Percentiles rank a stretch among this genome's conserved stretches.
These are phyloP conservation scores for Filobasidium uniguttulatum DNA, from an alignment of 1,284 basidiomycete species.

Conservation along the genomic window DNA sequence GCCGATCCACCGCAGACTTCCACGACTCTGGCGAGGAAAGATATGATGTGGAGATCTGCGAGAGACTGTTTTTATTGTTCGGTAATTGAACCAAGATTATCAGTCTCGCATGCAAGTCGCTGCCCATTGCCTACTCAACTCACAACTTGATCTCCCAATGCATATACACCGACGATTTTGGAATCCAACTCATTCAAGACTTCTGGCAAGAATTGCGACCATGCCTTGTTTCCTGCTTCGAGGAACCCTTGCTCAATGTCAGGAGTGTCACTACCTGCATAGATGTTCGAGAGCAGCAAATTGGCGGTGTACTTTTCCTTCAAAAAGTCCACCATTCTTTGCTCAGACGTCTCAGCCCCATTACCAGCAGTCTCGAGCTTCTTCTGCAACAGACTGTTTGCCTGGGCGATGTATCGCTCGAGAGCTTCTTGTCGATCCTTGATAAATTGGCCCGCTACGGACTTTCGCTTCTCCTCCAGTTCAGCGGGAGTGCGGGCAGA, in stretches of 20 bases:
- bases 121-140: slow-evolving; percentile 11
- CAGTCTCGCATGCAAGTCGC: neutral
- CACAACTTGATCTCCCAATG: slow-evolving; percentile 46
- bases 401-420: slow-evolving; percentile 43
- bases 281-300: slow-evolving; percentile 31
- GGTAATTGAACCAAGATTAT: neutral
- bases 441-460: slow-evolving; percentile 38
- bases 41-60: slow-evolving; percentile 64
- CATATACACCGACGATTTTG: slow-evolving; percentile 55
- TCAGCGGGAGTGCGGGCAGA: slow-evolving; percentile 30
- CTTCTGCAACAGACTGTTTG: slow-evolving; percentile 14
- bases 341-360: slow-evolving; percentile 21
- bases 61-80: slow-evolving; percentile 43
- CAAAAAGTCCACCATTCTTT: slow-evolving; percentile 32
- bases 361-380: slow-evolving; percentile 38
- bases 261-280: slow-evolving; percentile 24
- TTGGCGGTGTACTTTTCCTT: slow-evolving; percentile 35
- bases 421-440: slow-evolving; percentile 45
- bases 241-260: slow-evolving; percentile 32
- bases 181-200: slow-evolving; percentile 43
- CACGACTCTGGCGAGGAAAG: slow-evolving; percentile 58
- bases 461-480: slow-evolving; percentile 25
- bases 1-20: slow-evolving; percentile 45
- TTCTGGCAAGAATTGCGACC: slow-evolving; percentile 41
- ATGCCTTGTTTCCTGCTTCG: slow-evolving; percentile 34